Conservation (phyloP, 148 eudicot genomes). For the Rhododendron vialii region DNA sequence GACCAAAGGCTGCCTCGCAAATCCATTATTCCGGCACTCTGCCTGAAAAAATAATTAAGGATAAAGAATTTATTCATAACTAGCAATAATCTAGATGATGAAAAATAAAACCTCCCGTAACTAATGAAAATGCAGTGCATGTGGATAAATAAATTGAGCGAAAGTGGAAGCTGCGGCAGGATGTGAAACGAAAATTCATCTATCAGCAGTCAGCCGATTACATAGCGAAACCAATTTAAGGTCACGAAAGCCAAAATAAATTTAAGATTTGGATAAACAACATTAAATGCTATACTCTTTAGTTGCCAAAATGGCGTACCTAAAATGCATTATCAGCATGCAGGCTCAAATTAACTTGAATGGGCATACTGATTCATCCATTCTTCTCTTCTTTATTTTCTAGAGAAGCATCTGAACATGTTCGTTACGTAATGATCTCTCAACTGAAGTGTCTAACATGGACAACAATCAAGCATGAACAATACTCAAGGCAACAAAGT, state of each 20-base stretch:
- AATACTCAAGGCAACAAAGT: not conserved
- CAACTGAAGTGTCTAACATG: not conserved
- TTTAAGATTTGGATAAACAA: not conserved
- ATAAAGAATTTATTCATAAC: not conserved
- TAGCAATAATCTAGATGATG: not conserved
- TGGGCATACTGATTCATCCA: not conserved
- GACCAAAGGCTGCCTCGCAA: slow-evolving; percentile 28
- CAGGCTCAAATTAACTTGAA: not conserved
- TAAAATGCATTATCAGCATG: not conserved
- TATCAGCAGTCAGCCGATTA: not conserved
- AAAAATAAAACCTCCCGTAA: not conserved
- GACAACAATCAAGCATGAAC: not conserved
- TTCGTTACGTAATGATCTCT: not conserved
- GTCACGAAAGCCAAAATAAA: not conserved
- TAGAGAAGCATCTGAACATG: not conserved
- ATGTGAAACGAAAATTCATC: not conserved
- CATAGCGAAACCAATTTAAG: not conserved
- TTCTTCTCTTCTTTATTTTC: not conserved
- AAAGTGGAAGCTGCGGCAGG: not conserved
- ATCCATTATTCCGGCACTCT: slow-evolving; percentile 23
- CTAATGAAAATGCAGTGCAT: not conserved
- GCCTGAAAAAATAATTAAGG: slow-evolving; percentile 26
- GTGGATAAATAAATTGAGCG: not conserved
- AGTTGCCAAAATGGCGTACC: not conserved
- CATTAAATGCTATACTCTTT: not conserved